phyloP scores from a whole-genome alignment of 2,329 filamentous ascomycete species.

The Trichoderma guizhouense region DNA sequence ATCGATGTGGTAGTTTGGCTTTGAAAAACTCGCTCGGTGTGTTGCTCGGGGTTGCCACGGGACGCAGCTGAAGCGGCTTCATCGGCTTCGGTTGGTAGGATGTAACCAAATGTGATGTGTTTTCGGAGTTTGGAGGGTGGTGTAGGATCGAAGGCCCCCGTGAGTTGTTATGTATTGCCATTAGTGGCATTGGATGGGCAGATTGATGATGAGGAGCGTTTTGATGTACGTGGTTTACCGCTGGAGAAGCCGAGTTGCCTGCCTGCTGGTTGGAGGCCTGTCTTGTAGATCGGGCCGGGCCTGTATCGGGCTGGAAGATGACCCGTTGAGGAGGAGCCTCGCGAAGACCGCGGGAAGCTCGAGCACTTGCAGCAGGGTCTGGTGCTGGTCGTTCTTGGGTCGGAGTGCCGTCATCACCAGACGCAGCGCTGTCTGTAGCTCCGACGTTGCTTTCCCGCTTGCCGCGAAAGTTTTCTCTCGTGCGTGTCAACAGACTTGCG shows the following conservation, averaged over 20 bases:
- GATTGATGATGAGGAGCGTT: slow-evolving; percentile 31
- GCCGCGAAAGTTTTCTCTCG: slow-evolving; percentile 68
- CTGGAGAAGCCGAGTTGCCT: slow-evolving; percentile 26
- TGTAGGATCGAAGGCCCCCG: slow-evolving; percentile 46
- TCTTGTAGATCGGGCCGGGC: slow-evolving; percentile 60
- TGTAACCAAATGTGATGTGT: slow-evolving; percentile 58
- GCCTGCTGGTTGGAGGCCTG: slow-evolving; percentile 49
- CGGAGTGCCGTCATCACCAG: slow-evolving; percentile 58
- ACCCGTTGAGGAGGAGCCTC: slow-evolving; percentile 83
- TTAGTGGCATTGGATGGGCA: slow-evolving; percentile 31
- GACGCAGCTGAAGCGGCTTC: slow-evolving; percentile 65
- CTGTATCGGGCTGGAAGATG: slow-evolving; percentile 79
- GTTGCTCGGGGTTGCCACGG: slow-evolving; percentile 71
- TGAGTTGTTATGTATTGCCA: slow-evolving; percentile 31
- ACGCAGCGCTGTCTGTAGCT: slow-evolving; percentile 55
- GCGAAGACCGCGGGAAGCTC: slow-evolving; percentile 64
- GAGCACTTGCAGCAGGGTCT: slow-evolving; percentile 52
- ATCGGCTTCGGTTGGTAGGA: slow-evolving; percentile 65
- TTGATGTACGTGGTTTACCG: slow-evolving; percentile 27
- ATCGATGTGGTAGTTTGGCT: slow-evolving; percentile 42
- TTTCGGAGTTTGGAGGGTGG: slow-evolving; percentile 54
- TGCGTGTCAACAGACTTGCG: slow-evolving; percentile 73
- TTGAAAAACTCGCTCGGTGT: slow-evolving; percentile 62
- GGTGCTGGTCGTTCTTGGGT: slow-evolving; percentile 50
- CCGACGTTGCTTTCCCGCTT: slow-evolving; percentile 49